These are phyloP conservation scores for Collybia sordida DNA, from an alignment of 768 basidiomycete species.

Conservation along the genomic window DNA sequence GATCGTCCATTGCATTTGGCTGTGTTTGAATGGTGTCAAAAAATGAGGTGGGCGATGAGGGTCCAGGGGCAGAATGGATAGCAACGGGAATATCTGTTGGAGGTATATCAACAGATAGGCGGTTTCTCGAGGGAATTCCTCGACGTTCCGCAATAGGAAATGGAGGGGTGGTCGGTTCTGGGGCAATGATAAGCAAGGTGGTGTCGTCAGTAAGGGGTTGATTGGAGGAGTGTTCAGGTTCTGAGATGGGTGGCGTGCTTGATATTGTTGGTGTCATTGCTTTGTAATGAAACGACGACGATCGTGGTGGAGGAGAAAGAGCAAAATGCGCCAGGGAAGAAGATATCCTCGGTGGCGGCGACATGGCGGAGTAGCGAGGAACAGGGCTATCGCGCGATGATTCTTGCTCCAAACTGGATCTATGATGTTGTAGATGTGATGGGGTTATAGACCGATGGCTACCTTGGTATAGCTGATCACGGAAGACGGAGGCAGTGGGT, in stretches of 20 bases:
- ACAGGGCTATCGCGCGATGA: slow-evolving; percentile 24
- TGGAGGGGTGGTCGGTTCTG: slow-evolving; percentile 44
- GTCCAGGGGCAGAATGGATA: slow-evolving; percentile 62
- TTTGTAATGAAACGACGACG: slow-evolving; percentile 29
- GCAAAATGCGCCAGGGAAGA: slow-evolving; percentile 57
- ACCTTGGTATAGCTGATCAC: slow-evolving; percentile 48
- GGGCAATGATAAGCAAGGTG: slow-evolving; percentile 35
- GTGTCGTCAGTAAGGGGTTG: slow-evolving; percentile 22
- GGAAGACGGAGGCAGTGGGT: slow-evolving; percentile 81
- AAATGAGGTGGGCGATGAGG: slow-evolving; percentile 67
- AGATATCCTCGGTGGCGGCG: slow-evolving; percentile 64
- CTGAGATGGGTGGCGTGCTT: slow-evolving; percentile 19
- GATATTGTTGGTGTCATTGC: slow-evolving; percentile 13
- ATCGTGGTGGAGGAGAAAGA: slow-evolving; percentile 57
- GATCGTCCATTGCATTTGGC: slow-evolving; percentile 71
- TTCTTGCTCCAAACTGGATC: slow-evolving; percentile 24
- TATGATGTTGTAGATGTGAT: slow-evolving; percentile 23
- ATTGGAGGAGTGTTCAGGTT: slow-evolving; percentile 16
- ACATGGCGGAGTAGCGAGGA: slow-evolving; percentile 40
- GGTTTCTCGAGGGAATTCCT: slow-evolving; percentile 18
- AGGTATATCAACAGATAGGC: slow-evolving; percentile 47
- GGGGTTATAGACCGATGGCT: slow-evolving; percentile 20
- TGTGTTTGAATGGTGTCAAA: slow-evolving; percentile 74
- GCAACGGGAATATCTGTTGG: slow-evolving; percentile 38
- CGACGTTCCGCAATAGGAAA: slow-evolving; percentile 34